These are phyloP conservation scores for Rhodotorula paludigena DNA, from an alignment of 768 basidiomycete genomes.

Conservation along the genomic window DNA sequence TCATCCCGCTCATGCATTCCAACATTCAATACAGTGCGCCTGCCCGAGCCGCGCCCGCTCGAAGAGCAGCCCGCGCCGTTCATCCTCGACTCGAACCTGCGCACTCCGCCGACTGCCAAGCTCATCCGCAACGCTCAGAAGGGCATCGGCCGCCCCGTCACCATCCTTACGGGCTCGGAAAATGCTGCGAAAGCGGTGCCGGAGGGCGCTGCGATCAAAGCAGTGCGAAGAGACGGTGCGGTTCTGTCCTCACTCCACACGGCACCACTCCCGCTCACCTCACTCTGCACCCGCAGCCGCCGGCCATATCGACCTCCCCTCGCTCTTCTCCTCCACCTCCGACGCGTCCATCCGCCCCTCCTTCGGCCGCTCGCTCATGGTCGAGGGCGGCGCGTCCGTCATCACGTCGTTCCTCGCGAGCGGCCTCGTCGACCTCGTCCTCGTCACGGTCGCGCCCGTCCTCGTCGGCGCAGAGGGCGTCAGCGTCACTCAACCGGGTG, in stretches of 20 bases:
- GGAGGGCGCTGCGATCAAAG: too few relatives aligned
- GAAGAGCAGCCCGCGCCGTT: constrained; percentile 65
- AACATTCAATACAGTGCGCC: constrained; percentile 41
- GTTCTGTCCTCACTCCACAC: too few relatives aligned
- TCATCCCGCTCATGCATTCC: too few relatives aligned
- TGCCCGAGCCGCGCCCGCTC: constrained; percentile 42
- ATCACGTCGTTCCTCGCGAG: constrained; percentile 64
- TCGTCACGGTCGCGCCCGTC: constrained; percentile 82
- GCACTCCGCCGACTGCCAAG: constrained; percentile 63
- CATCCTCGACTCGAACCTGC: constrained; percentile 71
- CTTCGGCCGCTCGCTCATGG: constrained; percentile 65
- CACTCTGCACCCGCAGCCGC: too few relatives aligned
- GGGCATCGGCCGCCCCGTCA: constrained; percentile 66
- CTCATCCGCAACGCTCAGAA: constrained; percentile 62
- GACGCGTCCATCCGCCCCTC: background rate
- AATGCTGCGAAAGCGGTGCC: too few relatives aligned
- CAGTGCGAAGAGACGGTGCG: too few relatives aligned
- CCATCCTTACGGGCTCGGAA: too few relatives aligned
- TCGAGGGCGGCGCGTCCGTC: constrained; percentile 85
- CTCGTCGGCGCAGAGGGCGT: constrained; percentile 58
- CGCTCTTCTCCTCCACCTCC: background rate
- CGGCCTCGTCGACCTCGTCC: constrained; percentile 61
- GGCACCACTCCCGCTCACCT: too few relatives aligned
- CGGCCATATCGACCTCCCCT: background rate
- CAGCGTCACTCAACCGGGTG: background rate